These are phyloP conservation scores for Secale cereale DNA, from an alignment of 176 grass and related monocot species.

Conservation along the genomic window DNA sequence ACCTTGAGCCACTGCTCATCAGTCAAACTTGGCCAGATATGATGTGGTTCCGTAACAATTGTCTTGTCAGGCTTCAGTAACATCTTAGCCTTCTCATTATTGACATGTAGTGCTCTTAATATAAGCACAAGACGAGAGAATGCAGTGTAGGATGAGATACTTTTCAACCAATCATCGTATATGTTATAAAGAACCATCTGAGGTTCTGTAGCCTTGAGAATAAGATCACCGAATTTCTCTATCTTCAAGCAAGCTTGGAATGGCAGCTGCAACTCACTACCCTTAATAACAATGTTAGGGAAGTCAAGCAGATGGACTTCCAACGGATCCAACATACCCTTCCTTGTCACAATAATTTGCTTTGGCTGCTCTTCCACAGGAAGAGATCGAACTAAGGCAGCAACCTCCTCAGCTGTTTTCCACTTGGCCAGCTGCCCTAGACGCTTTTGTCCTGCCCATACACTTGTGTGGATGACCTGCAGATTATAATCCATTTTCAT, in stretches of 20 bases:
- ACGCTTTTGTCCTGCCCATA: constrained; percentile 98
- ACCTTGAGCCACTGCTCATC: constrained; percentile 99
- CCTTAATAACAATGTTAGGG: constrained; percentile 98
- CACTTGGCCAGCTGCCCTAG: constrained; percentile 97
- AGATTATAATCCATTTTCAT: constrained; percentile 9
- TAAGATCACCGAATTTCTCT: constrained; percentile 97
- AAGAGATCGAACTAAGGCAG: constrained; percentile 87
- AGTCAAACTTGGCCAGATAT: constrained; percentile 90
- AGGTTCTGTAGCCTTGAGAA: constrained; percentile 95
- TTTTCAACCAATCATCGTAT: constrained; percentile 99
- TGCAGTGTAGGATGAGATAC: constrained; percentile 97
- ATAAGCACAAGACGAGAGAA: constrained; percentile 97
- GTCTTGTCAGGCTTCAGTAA: constrained; percentile 97
- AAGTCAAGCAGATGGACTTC: constrained; percentile 99
- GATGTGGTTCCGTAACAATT: constrained; percentile 90
- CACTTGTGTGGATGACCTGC: constrained; percentile 98
- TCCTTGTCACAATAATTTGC: constrained; percentile 96
- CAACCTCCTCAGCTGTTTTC: constrained; percentile 99
- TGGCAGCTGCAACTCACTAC: constrained; percentile 94
- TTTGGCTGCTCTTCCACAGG: constrained; percentile 98
- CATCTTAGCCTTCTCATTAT: constrained; percentile 99
- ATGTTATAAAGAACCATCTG: constrained; percentile 99
- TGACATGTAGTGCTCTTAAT: constrained; percentile 86
- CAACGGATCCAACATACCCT: constrained; percentile 99
- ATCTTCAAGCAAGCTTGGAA: constrained; percentile 99